Evolutionary conservation across 164 flowering plant species (phyloP), one percentile per base, ranked within the genome.

Genomic region (Tetracentron sinense): DNA sequence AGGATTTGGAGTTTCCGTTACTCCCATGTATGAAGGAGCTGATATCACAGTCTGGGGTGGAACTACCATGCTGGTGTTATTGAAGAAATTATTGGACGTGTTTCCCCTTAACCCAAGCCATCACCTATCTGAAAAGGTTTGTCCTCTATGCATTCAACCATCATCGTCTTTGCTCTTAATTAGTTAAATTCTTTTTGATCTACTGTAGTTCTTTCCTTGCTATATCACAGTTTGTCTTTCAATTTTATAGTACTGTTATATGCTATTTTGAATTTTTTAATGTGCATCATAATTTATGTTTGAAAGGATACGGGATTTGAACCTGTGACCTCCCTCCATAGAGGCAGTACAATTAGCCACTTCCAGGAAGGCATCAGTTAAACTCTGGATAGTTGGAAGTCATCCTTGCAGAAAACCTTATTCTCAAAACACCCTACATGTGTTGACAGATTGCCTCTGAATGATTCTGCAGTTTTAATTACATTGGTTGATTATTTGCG

Each of bases 31-130:
- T 62, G 68, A 67, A 56, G 70, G 58, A 69, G n/a, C 62, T 25
- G 65, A 66, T 63, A 20, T 30, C 33, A 16, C 53, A 10, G 42
- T 56, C 19, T 66, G 55, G 72, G 80, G 72, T 67, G 72, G 77
- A 51, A 66, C 44, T 42, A 22, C 76, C 31, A 64, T 79, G 22
- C 76, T 79, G 25, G 50, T 63, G 51, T 30, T 80, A 10, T 58
- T 77, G 62, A 82, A 79, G 76, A 88, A 78, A 77, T 71, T 90
- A 60, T 76, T 84, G 17, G 72, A 68, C 61, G 67, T 71, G 42
- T 93, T 90, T 77, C 98, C 98, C 38, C 79, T 90, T 23, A 65
- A 67, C 54, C 71, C 78, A 46, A n/a, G 23, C 3, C 71, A 80
- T 67, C 69, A 72, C 35, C 67, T 71, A 53, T 70, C 85, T 38